Evolutionary conservation across 2,329 filamentous ascomycete genomes (phyloP), one percentile per base, ranked within the genome.

Genomic region (Phaeosphaeriaceae sp.): DNA sequence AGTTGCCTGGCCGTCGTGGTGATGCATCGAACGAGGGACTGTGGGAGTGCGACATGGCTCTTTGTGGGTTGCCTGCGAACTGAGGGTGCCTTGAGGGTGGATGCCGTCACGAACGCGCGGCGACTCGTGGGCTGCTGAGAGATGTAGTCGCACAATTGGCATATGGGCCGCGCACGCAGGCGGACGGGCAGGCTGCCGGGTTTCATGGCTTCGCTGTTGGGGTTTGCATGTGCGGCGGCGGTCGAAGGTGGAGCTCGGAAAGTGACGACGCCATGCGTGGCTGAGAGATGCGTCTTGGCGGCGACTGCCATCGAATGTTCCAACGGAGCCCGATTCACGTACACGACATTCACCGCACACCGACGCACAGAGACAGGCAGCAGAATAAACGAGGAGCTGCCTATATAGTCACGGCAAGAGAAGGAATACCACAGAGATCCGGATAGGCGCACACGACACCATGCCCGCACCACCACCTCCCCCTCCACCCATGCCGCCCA

Each of bases 401-500:
- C 22, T 22, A 40, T 46, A 36, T 17, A 17, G 19, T 6, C 15
- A 31, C 10, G 6, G 27, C 41, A 52, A 48, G 36, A 46, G 58
- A 51, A 56, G 46, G 27, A 24, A 33, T 9, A 21, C 20, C 31
- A 19, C 49, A 46, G 36, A 31, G 36, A 3, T n/a, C 56, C 48
- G 20, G 24, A 56, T 22, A 54, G 31, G 45, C 54, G 49, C 62
- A 60, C 64, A 63, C 69, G 54, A 58, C 70, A 72, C 53, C 52
- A 76, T 76, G 72, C 68, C 73, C 45, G 66, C 61, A 53, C 72
- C 74, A 63, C 74, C 74, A 50, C 74, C 74, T 57, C 75, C 74
- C 56, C 74, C 74, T 65, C 72, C 72, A 53, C 74, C 74, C 61
- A 75, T 75, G 74, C 73, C 73, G 53, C 72, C 73, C 57, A 75